Base-by-base conservation (phyloP, 108 stramenopile species). In the Pseudonitzschia pungens region DNA sequence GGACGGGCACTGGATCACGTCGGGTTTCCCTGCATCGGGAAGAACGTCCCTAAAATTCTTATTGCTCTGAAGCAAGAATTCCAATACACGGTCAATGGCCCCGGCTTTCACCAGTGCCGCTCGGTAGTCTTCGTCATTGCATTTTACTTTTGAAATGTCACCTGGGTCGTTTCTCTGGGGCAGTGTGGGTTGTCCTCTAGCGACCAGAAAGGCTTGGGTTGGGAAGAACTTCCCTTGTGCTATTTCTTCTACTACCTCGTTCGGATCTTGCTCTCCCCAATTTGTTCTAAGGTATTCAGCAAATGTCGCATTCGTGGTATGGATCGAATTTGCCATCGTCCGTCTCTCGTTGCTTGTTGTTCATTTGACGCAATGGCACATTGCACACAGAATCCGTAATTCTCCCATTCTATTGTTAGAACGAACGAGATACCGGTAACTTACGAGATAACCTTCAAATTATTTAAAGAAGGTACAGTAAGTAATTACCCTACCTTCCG, bases 261-360 rank as follows among this genome's bases (percentile, higher is more conserved):
- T 64, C 7, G 77, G 71, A 63, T 72, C 41, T 60, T 78, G 65
- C 26, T 64, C 72, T 52, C 70, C 70, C 77, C 77, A 78, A 72
- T 14, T 62, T 21, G 32, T 62, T 9, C 36, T 62, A 32, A 62
- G 40, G 16, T 62, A 62, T 40, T 55, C 54, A 36, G 6, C 36
- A 36, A 36, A 36, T 36, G 6, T 6, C 36, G 36, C 36, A 36
- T 36, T 6, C 6, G 36, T 36, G 6, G 36, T 6, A 2, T 36
- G 36, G 36, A 6, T 6, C 36, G 36, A 36, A 36, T 5, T 36
- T 36, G 36, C 36, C 36, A 36, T 36, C 2, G 36, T 36, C 6
- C 36, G 36, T 36, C 36, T 6, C 36, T 36, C 6, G 36, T 36
- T 6, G 36, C 36, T 36, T 36, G 6, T 36, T 5, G 36, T 36